Evolutionary conservation across 2,329 filamentous ascomycete species (phyloP).

Genomic region (Myrmaecium sp.): DNA sequence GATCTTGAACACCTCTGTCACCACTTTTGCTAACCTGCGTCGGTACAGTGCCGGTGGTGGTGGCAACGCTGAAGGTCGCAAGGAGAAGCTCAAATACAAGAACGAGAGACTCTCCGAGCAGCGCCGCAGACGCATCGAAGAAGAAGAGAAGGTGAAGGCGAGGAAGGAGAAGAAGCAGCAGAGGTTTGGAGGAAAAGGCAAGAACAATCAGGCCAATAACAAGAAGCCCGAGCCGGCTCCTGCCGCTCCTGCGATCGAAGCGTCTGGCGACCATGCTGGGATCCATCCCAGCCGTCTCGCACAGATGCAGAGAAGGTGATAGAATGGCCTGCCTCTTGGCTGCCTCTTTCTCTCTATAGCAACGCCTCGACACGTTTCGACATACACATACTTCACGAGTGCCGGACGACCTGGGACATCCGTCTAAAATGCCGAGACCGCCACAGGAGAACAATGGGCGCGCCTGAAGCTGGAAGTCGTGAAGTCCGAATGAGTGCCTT

Average conservation of each 20-base stretch:
- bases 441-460: too few relatives aligned
- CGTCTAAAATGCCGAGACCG: too few relatives aligned
- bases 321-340: too few relatives aligned
- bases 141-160: conserved; percentile 28
- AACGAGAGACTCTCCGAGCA: conserved; percentile 69
- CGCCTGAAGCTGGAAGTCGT: too few relatives aligned
- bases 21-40: conserved; percentile 5
- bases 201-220: conserved; percentile 3
- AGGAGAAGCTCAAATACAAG: conserved; percentile 66
- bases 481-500: too few relatives aligned
- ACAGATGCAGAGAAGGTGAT: conserved; percentile 17
- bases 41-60: conserved; percentile 59
- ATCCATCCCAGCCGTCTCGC: conserved; percentile 22
- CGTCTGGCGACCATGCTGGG: conserved; percentile 9
- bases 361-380: too few relatives aligned
- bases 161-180: conserved; percentile 24
- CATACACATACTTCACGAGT: too few relatives aligned
- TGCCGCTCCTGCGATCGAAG: conserved; percentile 3
- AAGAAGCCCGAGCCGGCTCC: conserved; percentile 12
- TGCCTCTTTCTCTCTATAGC: too few relatives aligned
- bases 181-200: conserved; percentile 3
- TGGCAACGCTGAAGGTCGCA: conserved; percentile 54
- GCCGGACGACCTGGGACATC: too few relatives aligned
- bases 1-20: not conserved
- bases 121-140: conserved; percentile 35